Evolutionary conservation across 495 filamentous ascomycete species (phyloP), one percentile per base, ranked within the genome.

Genomic region (Hyaloscypha bicolor): DNA sequence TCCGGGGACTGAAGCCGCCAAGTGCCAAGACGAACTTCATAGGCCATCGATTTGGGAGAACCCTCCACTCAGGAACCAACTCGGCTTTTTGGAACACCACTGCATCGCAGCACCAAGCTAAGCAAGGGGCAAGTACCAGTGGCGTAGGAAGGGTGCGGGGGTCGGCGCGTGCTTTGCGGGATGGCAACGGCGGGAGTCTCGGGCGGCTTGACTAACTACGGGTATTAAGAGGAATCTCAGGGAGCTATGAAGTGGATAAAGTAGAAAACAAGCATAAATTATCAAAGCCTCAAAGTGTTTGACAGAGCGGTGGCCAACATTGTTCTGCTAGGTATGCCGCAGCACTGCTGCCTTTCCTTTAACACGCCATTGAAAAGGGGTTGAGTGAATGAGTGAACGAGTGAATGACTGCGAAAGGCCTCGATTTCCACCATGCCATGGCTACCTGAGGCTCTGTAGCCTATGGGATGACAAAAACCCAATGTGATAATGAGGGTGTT

Each of bases 151-250:
- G 58, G 58, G 58, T 60, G 58, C 58, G 35, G 29, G 12, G 9
- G 58, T 60, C 58, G 58, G 58, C 58, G 58, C 30, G 29, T 60
- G 32, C 55, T 22, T 21, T 22, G 55, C 29, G 58, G 58, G 58
- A 35, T 16, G 30, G 58, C 29, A 33, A 35, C 58, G 39, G 21
- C 58, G 58, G 32, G 58, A 39, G 35, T 37, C 58, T 60, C 58
- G 30, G 58, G 22, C 32, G 33, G 32, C 30, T 16, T 39, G n/a
- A 60, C 32, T 39, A 60, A 60, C 32, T 60, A 21, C 3, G 30
- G 35, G 4, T 37, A 16, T 60, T 42, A 58, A 22, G 9, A 58
- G 55, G 29, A 58, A 1, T 60, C 19, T n/a, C 32, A 60, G 12
- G 58, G 58, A 60, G 32, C 12, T 39, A 60, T 30, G 19, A 60